phyloP scores from a whole-genome alignment of 257 asterid genomes.

The Cruciata laevipes region DNA sequence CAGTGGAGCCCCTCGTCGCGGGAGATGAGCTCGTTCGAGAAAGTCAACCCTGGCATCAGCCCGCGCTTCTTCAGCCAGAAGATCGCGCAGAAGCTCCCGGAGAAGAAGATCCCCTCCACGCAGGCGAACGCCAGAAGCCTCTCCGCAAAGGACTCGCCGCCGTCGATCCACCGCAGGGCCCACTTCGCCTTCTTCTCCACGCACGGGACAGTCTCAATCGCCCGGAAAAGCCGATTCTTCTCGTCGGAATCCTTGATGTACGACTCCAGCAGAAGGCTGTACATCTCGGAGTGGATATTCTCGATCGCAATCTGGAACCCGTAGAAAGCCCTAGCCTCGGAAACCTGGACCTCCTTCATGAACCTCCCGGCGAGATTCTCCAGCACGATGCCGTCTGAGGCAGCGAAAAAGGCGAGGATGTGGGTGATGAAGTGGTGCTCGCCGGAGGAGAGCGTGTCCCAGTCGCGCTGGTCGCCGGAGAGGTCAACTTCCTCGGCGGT shows the following conservation, averaged over 20 bases:
- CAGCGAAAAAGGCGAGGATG: conserved; percentile 89
- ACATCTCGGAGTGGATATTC: conserved; percentile 96
- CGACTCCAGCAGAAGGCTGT: conserved; percentile 65
- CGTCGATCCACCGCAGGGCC: conserved; percentile 94
- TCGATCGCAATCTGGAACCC: conserved; percentile 94
- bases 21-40: conserved; percentile 78
- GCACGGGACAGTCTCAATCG: conserved; percentile 76
- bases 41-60: conserved; percentile 76
- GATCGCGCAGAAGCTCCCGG: conserved; percentile 84
- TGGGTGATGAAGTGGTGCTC: conserved; percentile 81
- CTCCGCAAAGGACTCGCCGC: conserved; percentile 73
- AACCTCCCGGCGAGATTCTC: conserved; percentile 93
- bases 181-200: conserved; percentile 77
- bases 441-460: conserved; percentile 53
- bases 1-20: conserved; percentile 90
- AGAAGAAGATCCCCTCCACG: conserved; percentile 86
- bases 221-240: conserved; percentile 58
- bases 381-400: conserved; percentile 90
- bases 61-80: conserved; percentile 93
- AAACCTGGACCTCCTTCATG: conserved; percentile 86
- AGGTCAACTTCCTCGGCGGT: conserved; percentile 94
- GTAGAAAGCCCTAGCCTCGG: conserved; percentile 96
- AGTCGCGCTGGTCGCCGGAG: conserved; percentile 62
- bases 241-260: conserved; percentile 71
- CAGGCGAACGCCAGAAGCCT: conserved; percentile 78